These are phyloP conservation scores for Rachicladosporium sp. DNA, from an alignment of 2,329 filamentous ascomycete species.

Conservation along the genomic window DNA sequence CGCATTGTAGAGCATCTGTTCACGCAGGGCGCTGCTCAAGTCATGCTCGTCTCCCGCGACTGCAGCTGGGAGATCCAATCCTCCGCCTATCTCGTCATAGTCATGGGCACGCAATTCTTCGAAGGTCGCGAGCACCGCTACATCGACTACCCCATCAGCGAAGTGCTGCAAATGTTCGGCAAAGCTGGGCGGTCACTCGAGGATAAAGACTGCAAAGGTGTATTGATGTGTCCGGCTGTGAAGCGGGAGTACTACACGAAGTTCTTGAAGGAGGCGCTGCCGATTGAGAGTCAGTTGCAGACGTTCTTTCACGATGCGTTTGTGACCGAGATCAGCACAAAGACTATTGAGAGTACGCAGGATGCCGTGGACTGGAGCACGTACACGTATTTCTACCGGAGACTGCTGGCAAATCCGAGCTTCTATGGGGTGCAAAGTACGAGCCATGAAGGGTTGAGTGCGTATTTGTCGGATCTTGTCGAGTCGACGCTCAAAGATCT, in stretches of 20 bases:
- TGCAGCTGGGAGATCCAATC: slow-evolving; percentile 92
- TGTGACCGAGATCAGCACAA: slow-evolving; percentile 91
- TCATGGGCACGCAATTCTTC: slow-evolving; percentile 97
- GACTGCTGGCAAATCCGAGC: slow-evolving; percentile 86
- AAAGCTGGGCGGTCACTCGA: slow-evolving; percentile 69
- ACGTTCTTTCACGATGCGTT: slow-evolving; percentile 90
- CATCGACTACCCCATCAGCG: slow-evolving; percentile 86
- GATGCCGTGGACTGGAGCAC: slow-evolving; percentile 98
- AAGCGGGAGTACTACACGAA: slow-evolving; percentile 99
- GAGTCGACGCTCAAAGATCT: slow-evolving; percentile 87
- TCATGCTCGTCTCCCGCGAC: slow-evolving; percentile 70
- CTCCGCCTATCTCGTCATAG: slow-evolving; percentile 78
- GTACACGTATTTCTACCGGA: slow-evolving; percentile 95
- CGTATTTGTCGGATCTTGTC: slow-evolving; percentile 86
- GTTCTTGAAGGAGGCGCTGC: slow-evolving; percentile 89
- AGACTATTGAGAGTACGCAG: slow-evolving; percentile 88
- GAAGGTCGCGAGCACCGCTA: slow-evolving; percentile 95
- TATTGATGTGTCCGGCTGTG: slow-evolving; percentile 90
- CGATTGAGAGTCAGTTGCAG: slow-evolving; percentile 88
- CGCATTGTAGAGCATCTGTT: slow-evolving; percentile 89
- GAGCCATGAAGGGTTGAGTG: slow-evolving; percentile 84
- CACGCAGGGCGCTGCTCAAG: slow-evolving; percentile 76
- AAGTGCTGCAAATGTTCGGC: slow-evolving; percentile 96
- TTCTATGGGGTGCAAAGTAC: slow-evolving; percentile 86
- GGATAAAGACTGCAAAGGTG: slow-evolving; percentile 73